Evolutionary conservation across 2,329 filamentous ascomycete genomes (phyloP).

Genomic region (Talaromyces amestolkiae): DNA sequence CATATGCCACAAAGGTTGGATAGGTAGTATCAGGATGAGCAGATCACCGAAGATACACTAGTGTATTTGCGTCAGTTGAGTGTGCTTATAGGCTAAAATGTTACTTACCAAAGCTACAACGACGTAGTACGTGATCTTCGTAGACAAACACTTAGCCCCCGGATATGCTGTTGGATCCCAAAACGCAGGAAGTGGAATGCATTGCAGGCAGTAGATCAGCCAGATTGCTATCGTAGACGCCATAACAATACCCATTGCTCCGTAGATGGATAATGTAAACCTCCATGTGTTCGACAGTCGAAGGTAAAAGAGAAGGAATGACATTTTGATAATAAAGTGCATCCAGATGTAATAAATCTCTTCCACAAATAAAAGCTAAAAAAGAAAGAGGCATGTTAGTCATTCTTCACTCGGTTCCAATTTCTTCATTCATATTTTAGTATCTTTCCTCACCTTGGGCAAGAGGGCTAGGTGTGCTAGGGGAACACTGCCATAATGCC

Average conservation of each 20-base stretch:
- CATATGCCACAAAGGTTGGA: background rate
- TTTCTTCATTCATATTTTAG: background rate
- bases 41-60: background rate
- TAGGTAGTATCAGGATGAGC: background rate
- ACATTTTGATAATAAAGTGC: constrained; percentile 6
- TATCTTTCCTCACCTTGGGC: background rate
- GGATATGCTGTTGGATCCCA: constrained; percentile 5
- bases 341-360: constrained; percentile 8
- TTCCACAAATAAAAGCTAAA: background rate
- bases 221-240: background rate
- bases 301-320: constrained; percentile 10
- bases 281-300: background rate
- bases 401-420: background rate
- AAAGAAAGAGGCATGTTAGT: background rate
- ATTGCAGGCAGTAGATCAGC: background rate
- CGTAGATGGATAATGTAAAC: background rate
- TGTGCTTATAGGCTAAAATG: background rate
- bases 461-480: background rate
- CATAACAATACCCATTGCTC: background rate
- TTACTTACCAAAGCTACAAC: constrained; percentile 3
- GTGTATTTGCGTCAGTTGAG: background rate
- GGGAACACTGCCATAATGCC: background rate
- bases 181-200: background rate
- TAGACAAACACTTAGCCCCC: background rate
- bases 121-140: constrained; percentile 9